phyloP scores from a whole-genome alignment of 2,329 filamentous ascomycete genomes.

The Aspergillus pseudotamarii region DNA sequence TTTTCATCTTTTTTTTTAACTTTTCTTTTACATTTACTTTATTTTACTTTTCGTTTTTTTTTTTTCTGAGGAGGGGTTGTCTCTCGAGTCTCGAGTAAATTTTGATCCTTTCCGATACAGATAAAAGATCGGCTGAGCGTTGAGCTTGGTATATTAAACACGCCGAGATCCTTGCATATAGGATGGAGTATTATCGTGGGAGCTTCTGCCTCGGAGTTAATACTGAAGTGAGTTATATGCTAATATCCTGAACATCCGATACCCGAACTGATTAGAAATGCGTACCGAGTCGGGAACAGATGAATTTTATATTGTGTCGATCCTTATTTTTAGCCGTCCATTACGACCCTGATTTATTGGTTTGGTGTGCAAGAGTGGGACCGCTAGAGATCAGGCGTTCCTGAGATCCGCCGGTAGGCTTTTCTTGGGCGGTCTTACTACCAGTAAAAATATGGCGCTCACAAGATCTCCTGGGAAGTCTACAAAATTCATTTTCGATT shows the following conservation, averaged over 20 bases:
- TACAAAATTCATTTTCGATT: background rate
- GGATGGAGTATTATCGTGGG: too few relatives aligned
- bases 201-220: background rate
- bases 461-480: background rate
- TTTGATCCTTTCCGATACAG: too few relatives aligned
- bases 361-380: background rate
- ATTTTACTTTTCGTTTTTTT: too few relatives aligned
- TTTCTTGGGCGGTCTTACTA: background rate
- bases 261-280: background rate
- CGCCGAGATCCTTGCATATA: too few relatives aligned
- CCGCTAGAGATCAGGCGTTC: background rate
- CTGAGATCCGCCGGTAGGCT: background rate
- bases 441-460: background rate
- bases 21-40: too few relatives aligned
- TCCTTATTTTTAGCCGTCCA: background rate
- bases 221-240: background rate
- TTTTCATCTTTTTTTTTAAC: too few relatives aligned
- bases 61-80: rapidly evolving
- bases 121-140: too few relatives aligned
- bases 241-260: background rate
- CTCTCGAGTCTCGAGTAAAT: too few relatives aligned
- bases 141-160: too few relatives aligned
- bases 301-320: background rate
- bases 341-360: background rate
- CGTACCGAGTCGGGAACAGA: background rate